phyloP scores from a whole-genome alignment of 805 yeast genomes.

The Jamesozyma hellenica region DNA sequence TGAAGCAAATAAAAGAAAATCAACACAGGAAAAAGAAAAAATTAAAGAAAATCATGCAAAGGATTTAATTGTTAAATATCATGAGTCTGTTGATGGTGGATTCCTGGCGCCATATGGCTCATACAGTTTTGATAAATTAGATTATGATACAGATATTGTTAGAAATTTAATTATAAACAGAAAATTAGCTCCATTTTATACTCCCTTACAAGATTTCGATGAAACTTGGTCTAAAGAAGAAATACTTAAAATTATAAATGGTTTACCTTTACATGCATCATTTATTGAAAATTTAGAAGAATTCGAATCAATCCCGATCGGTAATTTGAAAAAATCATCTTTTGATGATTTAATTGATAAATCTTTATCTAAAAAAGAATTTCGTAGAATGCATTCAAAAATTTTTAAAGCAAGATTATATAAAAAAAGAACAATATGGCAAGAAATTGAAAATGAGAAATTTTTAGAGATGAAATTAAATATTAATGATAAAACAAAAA shows the following conservation, averaged over 20 bases:
- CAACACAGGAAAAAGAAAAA: constrained; percentile 46
- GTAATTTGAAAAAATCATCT: constrained; percentile 17
- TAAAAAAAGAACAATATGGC: constrained; percentile 39
- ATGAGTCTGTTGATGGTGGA: constrained; percentile 88
- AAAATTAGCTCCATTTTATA: constrained; percentile 77
- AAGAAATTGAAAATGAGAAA: constrained; percentile 48
- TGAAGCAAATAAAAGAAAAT: constrained; percentile 26
- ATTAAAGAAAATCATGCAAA: constrained; percentile 44
- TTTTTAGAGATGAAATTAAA: constrained; percentile 44
- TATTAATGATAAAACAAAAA: constrained; percentile 26
- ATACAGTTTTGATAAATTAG: constrained; percentile 61
- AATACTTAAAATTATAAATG: constrained; percentile 42
- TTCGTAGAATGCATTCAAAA: constrained; percentile 21
- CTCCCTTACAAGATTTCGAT: constrained; percentile 77
- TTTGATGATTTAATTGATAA: constrained; percentile 26
- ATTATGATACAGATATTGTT: constrained; percentile 67
- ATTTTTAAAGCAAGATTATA: constrained; percentile 28
- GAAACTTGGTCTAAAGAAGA: constrained; percentile 63
- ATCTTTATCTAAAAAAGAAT: constrained; percentile 23
- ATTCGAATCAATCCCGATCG: constrained; percentile 27
- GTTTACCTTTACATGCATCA: constrained; percentile 48
- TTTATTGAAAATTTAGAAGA: constrained; percentile 31
- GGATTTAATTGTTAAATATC: constrained; percentile 47
- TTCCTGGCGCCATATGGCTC: constrained; percentile 85
- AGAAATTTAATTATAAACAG: constrained; percentile 58